Conservation (phyloP, 164 flowering plant species). For the Dillenia suffruticosa region DNA sequence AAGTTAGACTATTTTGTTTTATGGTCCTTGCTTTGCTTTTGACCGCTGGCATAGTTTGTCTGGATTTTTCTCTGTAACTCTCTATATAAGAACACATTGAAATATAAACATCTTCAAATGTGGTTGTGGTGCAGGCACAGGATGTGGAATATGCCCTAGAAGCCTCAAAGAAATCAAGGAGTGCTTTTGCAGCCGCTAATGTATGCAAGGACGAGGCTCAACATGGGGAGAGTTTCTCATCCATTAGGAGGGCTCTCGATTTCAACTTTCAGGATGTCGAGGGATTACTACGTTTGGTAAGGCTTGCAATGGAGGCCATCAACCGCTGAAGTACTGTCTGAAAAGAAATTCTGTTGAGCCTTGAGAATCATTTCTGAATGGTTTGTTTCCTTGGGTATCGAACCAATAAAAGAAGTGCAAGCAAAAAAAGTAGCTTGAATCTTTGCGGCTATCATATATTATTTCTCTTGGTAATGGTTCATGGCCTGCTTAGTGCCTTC, state of each 20-base stretch:
- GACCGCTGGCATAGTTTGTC: no score
- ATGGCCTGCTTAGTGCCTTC: constrained; percentile 11
- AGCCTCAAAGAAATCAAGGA: constrained; percentile 59
- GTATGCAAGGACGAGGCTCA: constrained; percentile 26
- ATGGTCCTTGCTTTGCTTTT: no score
- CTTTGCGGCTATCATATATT: constrained; percentile 4
- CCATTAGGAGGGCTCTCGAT: constrained; percentile 63
- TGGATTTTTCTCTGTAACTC: no score
- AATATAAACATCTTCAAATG: no score
- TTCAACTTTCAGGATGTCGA: constrained; percentile 77
- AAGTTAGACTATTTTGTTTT: no score
- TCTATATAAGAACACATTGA: no score
- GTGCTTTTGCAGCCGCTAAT: constrained; percentile 56
- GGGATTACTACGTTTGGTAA: constrained; percentile 50
- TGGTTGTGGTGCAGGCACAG: constrained; percentile 44
- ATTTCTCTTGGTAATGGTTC: not conserved
- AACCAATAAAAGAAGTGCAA: constrained; percentile 5
- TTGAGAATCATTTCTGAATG: constrained; percentile 13
- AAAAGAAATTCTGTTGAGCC: constrained; percentile 15
- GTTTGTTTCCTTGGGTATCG: constrained; percentile 18
- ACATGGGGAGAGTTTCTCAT: constrained; percentile 31
- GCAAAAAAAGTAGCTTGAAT: constrained; percentile 5
- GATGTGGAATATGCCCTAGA: constrained; percentile 74
- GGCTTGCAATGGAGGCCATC: constrained; percentile 59
- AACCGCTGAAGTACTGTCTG: constrained; percentile 29